These are phyloP conservation scores for Microdochium trichocladiopsis DNA, from an alignment of 2,329 filamentous ascomycete species.

Conservation along the genomic window DNA sequence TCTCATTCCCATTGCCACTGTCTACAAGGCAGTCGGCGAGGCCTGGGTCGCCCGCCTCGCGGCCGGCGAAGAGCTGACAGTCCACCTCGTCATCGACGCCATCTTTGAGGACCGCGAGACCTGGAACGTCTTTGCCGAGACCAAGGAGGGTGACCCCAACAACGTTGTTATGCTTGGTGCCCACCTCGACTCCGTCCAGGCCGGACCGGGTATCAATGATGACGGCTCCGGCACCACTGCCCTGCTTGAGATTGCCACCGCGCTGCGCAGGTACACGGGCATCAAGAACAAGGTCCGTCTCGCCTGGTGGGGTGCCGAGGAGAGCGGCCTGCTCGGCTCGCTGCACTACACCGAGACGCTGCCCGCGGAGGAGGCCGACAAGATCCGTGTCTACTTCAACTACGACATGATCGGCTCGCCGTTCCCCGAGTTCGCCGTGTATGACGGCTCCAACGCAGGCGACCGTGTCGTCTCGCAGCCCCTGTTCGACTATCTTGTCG, in stretches of 20 bases:
- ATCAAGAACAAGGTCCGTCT: constrained; percentile 35
- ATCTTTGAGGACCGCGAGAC: constrained; percentile 25
- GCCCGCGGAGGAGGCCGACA: constrained; percentile 31
- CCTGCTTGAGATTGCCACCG: constrained; percentile 29
- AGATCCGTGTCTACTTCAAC: constrained; percentile 62
- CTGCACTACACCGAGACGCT: constrained; percentile 29
- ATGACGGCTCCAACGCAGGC: constrained; percentile 24
- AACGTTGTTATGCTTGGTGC: constrained; percentile 34
- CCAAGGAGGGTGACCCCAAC: constrained; percentile 32
- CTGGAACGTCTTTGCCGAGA: constrained; percentile 35
- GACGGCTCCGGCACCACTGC: constrained; percentile 30
- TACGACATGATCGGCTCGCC: constrained; percentile 61
- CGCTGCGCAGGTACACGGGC: constrained; percentile 23
- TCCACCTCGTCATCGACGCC: constrained; percentile 28
- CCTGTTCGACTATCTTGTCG: constrained; percentile 26
- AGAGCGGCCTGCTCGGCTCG: constrained; percentile 36
- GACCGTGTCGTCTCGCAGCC: constrained; percentile 26
- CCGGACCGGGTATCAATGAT: constrained; percentile 32
- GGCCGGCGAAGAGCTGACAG: constrained; percentile 23
- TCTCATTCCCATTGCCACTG: constrained; percentile 27
- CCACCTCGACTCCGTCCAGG: constrained; percentile 31
- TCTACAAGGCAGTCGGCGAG: constrained; percentile 25
- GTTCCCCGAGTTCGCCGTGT: constrained; percentile 29
- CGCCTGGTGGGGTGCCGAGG: constrained; percentile 35
- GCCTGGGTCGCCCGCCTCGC: constrained; percentile 25